Conservation (phyloP, 2,329 filamentous ascomycete species). For the Trichophyton simii region DNA sequence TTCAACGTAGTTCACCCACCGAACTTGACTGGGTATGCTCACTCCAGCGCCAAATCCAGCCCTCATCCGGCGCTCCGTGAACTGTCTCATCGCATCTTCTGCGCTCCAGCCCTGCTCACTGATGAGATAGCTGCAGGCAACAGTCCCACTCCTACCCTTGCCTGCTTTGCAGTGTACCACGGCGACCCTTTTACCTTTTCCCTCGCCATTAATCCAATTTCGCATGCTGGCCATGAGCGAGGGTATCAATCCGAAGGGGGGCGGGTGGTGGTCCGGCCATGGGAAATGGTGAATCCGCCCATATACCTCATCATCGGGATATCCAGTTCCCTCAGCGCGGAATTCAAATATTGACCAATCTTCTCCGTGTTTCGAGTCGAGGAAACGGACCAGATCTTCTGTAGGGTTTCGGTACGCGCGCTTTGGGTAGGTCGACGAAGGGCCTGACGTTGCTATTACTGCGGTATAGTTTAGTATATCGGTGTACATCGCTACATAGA, state of each 20-base stretch:
- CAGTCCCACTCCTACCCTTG: slow-evolving; percentile 82
- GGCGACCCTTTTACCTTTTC: slow-evolving; percentile 50
- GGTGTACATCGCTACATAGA: neutral
- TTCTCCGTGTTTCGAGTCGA: slow-evolving; percentile 69
- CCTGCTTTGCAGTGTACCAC: slow-evolving; percentile 97
- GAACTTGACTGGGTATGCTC: slow-evolving; percentile 80
- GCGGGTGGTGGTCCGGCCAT: slow-evolving; percentile 94
- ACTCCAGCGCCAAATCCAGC: slow-evolving; percentile 79
- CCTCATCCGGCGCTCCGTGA: slow-evolving; percentile 78
- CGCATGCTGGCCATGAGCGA: slow-evolving; percentile 86
- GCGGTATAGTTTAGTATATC: neutral
- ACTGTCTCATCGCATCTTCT: slow-evolving; percentile 51
- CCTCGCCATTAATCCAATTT: slow-evolving; percentile 55
- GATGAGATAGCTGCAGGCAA: slow-evolving; percentile 80
- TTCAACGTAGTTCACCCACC: slow-evolving; percentile 81
- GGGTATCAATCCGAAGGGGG: slow-evolving; percentile 79
- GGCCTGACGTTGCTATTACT: slow-evolving; percentile 68
- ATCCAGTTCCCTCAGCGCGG: slow-evolving; percentile 87
- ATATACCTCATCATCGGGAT: slow-evolving; percentile 82
- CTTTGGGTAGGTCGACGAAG: slow-evolving; percentile 77
- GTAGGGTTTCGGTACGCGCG: slow-evolving; percentile 89
- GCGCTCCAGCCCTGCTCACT: slow-evolving; percentile 63
- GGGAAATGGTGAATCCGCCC: slow-evolving; percentile 79
- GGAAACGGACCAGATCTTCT: slow-evolving; percentile 71
- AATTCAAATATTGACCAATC: slow-evolving; percentile 98